Evolutionary conservation across 129 eudicot species (phyloP).

Genomic region (Tagetes patula): DNA sequence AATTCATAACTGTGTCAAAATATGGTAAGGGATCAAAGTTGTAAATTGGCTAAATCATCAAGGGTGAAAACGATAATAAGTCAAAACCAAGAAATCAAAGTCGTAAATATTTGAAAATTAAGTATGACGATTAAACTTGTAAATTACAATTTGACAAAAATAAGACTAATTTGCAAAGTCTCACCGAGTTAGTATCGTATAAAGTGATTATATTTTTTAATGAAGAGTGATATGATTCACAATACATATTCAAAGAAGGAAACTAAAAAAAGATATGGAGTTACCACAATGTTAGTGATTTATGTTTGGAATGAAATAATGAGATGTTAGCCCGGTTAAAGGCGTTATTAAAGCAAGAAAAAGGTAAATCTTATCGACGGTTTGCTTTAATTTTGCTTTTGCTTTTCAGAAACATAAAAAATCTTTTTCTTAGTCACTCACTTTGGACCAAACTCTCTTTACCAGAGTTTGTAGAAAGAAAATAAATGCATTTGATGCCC

Average conservation of each 20-base stretch:
- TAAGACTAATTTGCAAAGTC: too few relatives aligned
- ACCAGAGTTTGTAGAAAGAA: slow-evolving; percentile 33
- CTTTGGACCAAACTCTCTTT: slow-evolving; percentile 51
- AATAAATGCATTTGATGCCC: slow-evolving; percentile 24
- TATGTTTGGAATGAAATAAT: slow-evolving; percentile 1
- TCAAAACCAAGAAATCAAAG: too few relatives aligned
- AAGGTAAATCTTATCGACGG: slow-evolving; percentile 31
- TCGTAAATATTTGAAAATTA: too few relatives aligned
- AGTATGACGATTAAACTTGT: too few relatives aligned
- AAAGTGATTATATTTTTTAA: too few relatives aligned
- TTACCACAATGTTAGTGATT: slow-evolving; percentile 7
- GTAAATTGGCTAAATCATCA: too few relatives aligned
- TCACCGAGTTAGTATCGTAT: too few relatives aligned
- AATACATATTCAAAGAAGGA: neutral
- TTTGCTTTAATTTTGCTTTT: slow-evolving; percentile 39
- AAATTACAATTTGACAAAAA: too few relatives aligned
- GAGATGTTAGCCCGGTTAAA: slow-evolving; percentile 13
- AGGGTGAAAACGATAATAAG: too few relatives aligned
- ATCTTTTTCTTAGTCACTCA: slow-evolving; percentile 45
- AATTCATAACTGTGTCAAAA: too few relatives aligned
- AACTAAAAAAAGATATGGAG: too few relatives aligned
- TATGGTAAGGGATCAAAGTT: too few relatives aligned
- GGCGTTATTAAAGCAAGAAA: slow-evolving; percentile 36
- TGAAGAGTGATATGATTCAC: neutral
- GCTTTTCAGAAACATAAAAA: slow-evolving; percentile 38